Evolutionary conservation across 257 asterid species (phyloP), one percentile per base, ranked within the genome.

Genomic region (Plantago ovata): DNA sequence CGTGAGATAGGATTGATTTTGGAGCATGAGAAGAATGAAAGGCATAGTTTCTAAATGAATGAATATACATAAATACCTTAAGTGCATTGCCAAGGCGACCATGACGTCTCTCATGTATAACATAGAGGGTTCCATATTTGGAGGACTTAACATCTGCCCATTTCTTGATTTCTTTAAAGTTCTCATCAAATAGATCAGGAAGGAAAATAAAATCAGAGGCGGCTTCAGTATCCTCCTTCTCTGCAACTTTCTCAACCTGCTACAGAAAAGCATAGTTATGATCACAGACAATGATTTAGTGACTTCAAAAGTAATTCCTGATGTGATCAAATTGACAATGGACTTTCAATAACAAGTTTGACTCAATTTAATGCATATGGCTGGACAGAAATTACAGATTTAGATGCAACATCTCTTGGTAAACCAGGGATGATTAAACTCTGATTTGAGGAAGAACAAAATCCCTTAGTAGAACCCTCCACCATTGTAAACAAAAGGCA

Each of bases 61-160:
- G 56, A 24, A 38, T 36, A 63, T 62, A 66, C 9, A 13, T 18
- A 60, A 56, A 59, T 78, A 92, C 96, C 96, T 92, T 92, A 18
- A 92, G 65, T 53, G 98, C 94, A 21, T 79, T 85, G 75, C 98
- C 98, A 24, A 85, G 82, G 55, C 87, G 83, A 40, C 89, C 88
- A 63, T 74, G 69, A 40, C 89, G 89, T 48, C 85, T 85, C 78
- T 88, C 98, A 7, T 75, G 82, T 22, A 72, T 71, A 45, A 92
- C 88, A 18, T 46, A 76, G 57, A 92, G 93, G 53, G 81, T 78
- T 28, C 95, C 94, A 62, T 81, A 85, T 60, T 68, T 77, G 21
- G 94, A 64, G 23, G 95, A 83, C 69, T 84, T 92, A 39, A 85
- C 74, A 62, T 88, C 95, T 38, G 74, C 95, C 98, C 96, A 88